Evolutionary conservation across 768 basidiomycete genomes (phyloP).

Genomic region (Megacollybia marginata): DNA sequence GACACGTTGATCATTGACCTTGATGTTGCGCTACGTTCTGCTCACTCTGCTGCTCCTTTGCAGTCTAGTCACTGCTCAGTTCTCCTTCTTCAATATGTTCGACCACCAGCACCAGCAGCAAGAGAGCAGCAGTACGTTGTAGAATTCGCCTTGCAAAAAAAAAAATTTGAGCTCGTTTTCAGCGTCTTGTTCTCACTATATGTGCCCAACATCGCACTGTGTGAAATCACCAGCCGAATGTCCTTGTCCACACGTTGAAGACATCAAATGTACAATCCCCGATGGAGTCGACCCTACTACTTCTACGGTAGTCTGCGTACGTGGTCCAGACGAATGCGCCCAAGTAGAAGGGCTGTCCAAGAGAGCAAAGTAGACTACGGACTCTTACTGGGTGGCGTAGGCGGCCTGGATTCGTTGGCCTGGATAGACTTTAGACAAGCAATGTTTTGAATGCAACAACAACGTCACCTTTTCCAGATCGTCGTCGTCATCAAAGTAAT

Average conservation of each 20-base stretch:
- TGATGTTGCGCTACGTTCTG: constrained; percentile 8
- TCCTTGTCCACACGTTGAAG: constrained; percentile 66
- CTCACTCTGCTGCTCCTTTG: constrained; percentile 9
- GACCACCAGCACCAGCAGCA: constrained; percentile 54
- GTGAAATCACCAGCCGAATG: constrained; percentile 58
- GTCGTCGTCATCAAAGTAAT: neutral
- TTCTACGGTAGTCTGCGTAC: constrained; percentile 62
- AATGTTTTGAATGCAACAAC: neutral
- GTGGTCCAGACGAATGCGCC: constrained; percentile 59
- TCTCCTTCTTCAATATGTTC: constrained; percentile 78
- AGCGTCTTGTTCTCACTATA: neutral
- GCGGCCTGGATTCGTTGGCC: too few relatives aligned
- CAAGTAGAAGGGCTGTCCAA: constrained; percentile 43
- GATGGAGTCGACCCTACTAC: constrained; percentile 39
- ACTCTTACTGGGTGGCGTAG: too few relatives aligned
- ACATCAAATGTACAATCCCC: constrained; percentile 70
- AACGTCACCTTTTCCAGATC: neutral
- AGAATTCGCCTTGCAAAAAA: constrained; percentile 52
- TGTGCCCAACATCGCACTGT: constrained; percentile 36
- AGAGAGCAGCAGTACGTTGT: constrained; percentile 52
- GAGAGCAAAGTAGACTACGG: neutral
- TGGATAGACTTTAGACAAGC: neutral
- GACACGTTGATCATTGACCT: constrained; percentile 4
- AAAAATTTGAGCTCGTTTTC: constrained; percentile 34
- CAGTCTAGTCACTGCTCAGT: constrained; percentile 47